Conservation (phyloP, 768 basidiomycete species). For the Leccinum pellstonianum region DNA sequence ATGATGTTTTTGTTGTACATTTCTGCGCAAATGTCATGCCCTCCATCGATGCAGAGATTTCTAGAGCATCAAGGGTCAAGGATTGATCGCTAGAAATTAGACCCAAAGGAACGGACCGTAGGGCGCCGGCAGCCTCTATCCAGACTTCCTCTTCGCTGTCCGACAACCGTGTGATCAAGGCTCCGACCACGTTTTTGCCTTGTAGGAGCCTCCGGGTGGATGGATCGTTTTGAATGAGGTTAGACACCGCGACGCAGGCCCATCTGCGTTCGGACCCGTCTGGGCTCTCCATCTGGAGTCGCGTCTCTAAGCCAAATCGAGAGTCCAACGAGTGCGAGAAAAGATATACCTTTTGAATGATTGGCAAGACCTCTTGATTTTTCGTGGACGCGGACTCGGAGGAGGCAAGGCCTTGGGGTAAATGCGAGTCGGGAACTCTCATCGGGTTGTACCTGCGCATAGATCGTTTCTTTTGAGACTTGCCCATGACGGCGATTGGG, state of each 20-base stretch:
- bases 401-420: constrained; percentile 77
- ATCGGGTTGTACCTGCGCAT: constrained; percentile 92
- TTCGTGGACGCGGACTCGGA: constrained; percentile 74
- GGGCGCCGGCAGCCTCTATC: constrained; percentile 83
- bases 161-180: constrained; percentile 80
- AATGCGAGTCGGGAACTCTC: constrained; percentile 89
- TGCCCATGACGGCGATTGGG: constrained; percentile 64
- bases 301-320: constrained; percentile 2
- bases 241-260: constrained; percentile 96
- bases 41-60: constrained; percentile 93
- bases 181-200: constrained; percentile 86
- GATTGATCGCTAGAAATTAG: neutral
- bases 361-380: constrained; percentile 77
- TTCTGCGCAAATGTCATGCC: constrained; percentile 92
- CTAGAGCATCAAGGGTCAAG: constrained; percentile 40
- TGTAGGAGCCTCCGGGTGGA: constrained; percentile 87
- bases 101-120: constrained; percentile 55
- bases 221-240: constrained; percentile 92
- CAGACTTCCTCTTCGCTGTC: constrained; percentile 90
- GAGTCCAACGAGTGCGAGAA: neutral
- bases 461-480: constrained; percentile 83
- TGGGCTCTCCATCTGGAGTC: constrained; percentile 63
- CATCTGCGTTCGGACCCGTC: constrained; percentile 85
- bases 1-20: constrained; percentile 97
- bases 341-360: constrained; percentile 77